A percentile compares a stretch with the other conserved stretches of the same genome.
Evolutionary conservation across 148 eudicot genomes (phyloP).

Genomic region (Diospyros lotus): DNA sequence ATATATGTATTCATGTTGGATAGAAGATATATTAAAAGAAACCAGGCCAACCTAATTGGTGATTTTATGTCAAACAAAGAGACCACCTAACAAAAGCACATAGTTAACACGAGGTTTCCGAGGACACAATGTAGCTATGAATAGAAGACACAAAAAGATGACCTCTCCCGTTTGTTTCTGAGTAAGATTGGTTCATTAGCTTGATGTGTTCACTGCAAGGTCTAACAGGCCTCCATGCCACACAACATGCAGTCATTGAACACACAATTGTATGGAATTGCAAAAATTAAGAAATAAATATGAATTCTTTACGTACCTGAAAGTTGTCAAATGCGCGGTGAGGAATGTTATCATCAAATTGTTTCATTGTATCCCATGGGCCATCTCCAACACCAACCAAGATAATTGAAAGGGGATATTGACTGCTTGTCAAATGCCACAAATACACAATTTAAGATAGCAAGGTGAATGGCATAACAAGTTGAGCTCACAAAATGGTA

Average conservation of each 20-base stretch:
- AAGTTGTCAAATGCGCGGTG: slow-evolving; percentile 81
- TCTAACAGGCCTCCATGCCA: no score
- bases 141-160: no score
- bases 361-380: slow-evolving; percentile 82
- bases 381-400: slow-evolving; percentile 88
- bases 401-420: slow-evolving; percentile 72
- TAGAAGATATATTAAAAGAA: not conserved
- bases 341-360: slow-evolving; percentile 74
- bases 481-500: slow-evolving; percentile 2
- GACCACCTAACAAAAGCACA: no score
- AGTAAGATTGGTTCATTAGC: no score
- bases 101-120: no score
- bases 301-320: slow-evolving; percentile 44
- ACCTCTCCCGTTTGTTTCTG: no score
- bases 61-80: not conserved
- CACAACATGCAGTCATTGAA: no score
- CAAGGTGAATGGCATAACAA: not conserved
- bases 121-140: no score
- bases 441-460: slow-evolving; percentile 1
- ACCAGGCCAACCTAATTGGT: not conserved
- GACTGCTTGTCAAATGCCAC: slow-evolving; percentile 30
- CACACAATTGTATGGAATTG: not conserved
- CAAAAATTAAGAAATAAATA: not conserved
- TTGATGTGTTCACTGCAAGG: no score
- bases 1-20: no score